phyloP scores from a whole-genome alignment of 495 filamentous ascomycete species.

The Monascus purpureus region DNA sequence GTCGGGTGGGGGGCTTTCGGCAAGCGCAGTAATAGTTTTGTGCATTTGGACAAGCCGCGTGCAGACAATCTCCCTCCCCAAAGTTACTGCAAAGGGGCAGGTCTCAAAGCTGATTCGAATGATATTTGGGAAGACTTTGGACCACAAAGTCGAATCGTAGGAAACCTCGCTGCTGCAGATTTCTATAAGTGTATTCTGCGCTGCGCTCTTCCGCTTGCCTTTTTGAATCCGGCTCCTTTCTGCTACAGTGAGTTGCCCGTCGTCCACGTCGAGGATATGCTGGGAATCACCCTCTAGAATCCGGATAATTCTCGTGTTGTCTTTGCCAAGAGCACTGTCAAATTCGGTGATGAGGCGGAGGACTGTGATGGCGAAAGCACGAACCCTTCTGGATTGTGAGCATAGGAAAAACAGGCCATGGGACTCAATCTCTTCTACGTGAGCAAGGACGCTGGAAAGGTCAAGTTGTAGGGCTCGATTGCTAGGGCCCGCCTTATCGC shows the following conservation, averaged over 20 bases:
- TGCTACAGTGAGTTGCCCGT: conserved; percentile 81
- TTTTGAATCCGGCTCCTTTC: conserved; percentile 87
- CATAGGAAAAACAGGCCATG: conserved; percentile 98
- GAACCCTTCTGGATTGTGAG: conserved; percentile 80
- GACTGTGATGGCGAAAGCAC: conserved; percentile 83
- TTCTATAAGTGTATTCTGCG: conserved; percentile 77
- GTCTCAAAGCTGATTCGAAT: conserved; percentile 82
- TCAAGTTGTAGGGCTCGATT: conserved; percentile 64
- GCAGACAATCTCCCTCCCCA: conserved; percentile 84
- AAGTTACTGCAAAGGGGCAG: conserved; percentile 77
- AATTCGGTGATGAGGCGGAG: conserved; percentile 88
- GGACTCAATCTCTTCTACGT: conserved; percentile 93
- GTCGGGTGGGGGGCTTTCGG: conserved; percentile 51
- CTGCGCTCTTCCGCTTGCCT: conserved; percentile 71
- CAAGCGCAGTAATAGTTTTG: conserved; percentile 61
- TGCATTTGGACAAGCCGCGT: conserved; percentile 86
- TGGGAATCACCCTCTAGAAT: conserved; percentile 84
- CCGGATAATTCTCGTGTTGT: conserved; percentile 67
- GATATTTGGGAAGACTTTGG: conserved; percentile 93
- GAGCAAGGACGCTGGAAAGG: conserved; percentile 69
- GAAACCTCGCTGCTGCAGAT: conserved; percentile 91
- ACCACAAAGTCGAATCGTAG: conserved; percentile 91
- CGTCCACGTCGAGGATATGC: conserved; percentile 80
- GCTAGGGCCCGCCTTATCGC: conserved; percentile 40
- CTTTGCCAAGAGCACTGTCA: conserved; percentile 73